Evolutionary conservation across 2,329 filamentous ascomycete genomes (phyloP).

Genomic region (Trichoderma aggressivum): DNA sequence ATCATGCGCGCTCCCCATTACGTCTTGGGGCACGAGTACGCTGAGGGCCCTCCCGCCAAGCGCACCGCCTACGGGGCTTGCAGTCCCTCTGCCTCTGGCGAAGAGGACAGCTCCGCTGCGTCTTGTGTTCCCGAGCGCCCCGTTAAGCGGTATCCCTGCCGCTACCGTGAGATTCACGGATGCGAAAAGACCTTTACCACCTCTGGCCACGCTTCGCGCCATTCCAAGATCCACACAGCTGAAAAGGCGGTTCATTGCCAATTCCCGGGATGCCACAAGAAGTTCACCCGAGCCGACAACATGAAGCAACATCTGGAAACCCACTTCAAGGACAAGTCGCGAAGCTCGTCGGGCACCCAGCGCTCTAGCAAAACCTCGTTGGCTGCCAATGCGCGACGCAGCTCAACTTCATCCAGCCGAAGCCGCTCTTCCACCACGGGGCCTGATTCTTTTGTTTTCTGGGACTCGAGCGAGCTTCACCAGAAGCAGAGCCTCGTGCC

Average conservation of each 20-base stretch:
- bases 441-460: conserved; percentile 30
- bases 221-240: conserved; percentile 79
- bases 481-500: conserved; percentile 37
- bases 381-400: conserved; percentile 32
- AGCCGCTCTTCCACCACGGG: conserved; percentile 31
- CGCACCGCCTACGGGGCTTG: conserved; percentile 42
- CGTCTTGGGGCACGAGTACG: conserved; percentile 35
- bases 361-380: conserved; percentile 34
- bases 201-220: conserved; percentile 78
- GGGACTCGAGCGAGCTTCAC: conserved; percentile 39
- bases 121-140: conserved; percentile 44
- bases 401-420: conserved; percentile 31
- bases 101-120: conserved; percentile 45
- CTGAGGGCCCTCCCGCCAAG: conserved; percentile 36
- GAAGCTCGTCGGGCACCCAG: conserved; percentile 38
- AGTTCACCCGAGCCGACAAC: conserved; percentile 79
- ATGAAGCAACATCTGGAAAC: conserved; percentile 84
- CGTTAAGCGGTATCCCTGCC: conserved; percentile 70
- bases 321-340: conserved; percentile 63
- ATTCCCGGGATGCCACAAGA: conserved; percentile 69
- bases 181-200: conserved; percentile 82
- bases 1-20: conserved; percentile 38
- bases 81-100: conserved; percentile 48
- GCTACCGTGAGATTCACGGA: conserved; percentile 65
- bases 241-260: conserved; percentile 72